phyloP scores from a whole-genome alignment of 1,284 basidiomycete genomes.

The Golubevia sp. region DNA sequence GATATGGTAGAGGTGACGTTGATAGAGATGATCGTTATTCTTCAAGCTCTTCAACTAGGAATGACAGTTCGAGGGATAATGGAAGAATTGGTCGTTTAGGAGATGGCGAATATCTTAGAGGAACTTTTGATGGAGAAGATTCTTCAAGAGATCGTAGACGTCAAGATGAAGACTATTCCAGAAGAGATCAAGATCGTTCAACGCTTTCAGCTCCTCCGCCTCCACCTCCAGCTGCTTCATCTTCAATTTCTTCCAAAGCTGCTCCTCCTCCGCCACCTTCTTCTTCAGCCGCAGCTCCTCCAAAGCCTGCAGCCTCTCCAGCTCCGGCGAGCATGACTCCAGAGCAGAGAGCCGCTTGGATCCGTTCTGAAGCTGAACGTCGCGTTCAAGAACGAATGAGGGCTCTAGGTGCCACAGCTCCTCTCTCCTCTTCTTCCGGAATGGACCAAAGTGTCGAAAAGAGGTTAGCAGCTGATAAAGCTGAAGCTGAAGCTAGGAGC shows the following conservation, averaged over 20 bases:
- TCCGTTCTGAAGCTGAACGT: conserved; percentile 80
- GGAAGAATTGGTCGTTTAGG: conserved; percentile 11
- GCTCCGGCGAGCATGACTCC: conserved; percentile 74
- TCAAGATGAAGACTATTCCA: conserved; percentile 5
- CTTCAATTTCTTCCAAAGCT: background rate
- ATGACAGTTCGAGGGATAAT: conserved; percentile 1
- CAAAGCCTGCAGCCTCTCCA: background rate
- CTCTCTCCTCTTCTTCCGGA: conserved; percentile 43
- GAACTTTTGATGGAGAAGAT: conserved; percentile 17
- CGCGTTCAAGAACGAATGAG: conserved; percentile 85
- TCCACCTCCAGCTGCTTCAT: too few species aligned
- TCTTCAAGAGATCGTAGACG: conserved; percentile 6
- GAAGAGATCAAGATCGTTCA: background rate
- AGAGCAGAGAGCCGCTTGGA: conserved; percentile 80
- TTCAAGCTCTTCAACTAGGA: conserved; percentile 11
- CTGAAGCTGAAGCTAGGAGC: conserved; percentile 46
- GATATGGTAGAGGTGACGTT: conserved; percentile 16
- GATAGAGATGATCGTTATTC: conserved; percentile 18
- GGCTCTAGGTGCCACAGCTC: conserved; percentile 75
- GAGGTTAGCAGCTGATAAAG: conserved; percentile 45
- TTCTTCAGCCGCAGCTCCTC: too few species aligned
- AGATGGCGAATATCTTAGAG: conserved; percentile 39
- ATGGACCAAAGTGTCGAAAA: conserved; percentile 52
- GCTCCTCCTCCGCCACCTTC: too few species aligned
- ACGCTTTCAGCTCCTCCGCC: background rate